These are phyloP conservation scores for Yarrowia keelungensis DNA, from an alignment of 805 yeast species.

Conservation along the genomic window DNA sequence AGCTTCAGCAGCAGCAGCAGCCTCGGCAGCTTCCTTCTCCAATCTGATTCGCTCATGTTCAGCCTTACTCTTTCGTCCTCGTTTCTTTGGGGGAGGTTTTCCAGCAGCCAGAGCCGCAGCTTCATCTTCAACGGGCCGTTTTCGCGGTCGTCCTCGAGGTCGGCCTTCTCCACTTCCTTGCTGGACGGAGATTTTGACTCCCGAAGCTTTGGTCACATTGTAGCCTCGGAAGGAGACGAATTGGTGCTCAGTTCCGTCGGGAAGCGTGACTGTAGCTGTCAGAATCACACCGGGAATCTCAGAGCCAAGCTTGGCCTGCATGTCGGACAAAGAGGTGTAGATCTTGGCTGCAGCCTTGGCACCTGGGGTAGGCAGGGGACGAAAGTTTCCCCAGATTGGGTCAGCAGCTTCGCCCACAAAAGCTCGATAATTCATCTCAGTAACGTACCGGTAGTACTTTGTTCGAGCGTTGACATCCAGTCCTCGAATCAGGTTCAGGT, in stretches of 20 bases:
- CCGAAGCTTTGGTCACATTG: constrained; percentile 7
- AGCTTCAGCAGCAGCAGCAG: constrained; percentile 1
- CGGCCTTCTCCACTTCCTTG: constrained; percentile 9
- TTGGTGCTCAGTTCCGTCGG: constrained; percentile 20
- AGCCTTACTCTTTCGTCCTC: constrained; percentile 34
- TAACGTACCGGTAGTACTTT: constrained; percentile 71
- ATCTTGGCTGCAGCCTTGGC: constrained; percentile 21
- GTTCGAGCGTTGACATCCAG: constrained; percentile 77
- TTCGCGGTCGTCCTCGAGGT: constrained; percentile 44
- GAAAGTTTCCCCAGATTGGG: constrained; percentile 48
- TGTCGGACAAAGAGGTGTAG: background rate
- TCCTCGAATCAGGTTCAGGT: constrained; percentile 60
- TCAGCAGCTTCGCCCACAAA: constrained; percentile 48
- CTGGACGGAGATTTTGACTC: constrained; percentile 4
- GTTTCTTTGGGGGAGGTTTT: constrained; percentile 21
- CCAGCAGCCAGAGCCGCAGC: background rate
- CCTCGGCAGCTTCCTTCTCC: constrained; percentile 12
- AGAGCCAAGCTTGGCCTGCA: constrained; percentile 24
- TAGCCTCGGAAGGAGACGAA: constrained; percentile 27
- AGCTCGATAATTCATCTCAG: constrained; percentile 53
- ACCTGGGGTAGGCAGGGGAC: constrained; percentile 26
- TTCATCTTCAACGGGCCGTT: constrained; percentile 39
- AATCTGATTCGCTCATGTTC: constrained; percentile 9
- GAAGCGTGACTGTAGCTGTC: constrained; percentile 7
- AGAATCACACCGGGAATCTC: constrained; percentile 30